Percentiles rank a stretch among this genome's conserved stretches.
These are phyloP conservation scores for Emericellopsis terricola DNA, from an alignment of 495 filamentous ascomycete genomes.

Conservation along the genomic window DNA sequence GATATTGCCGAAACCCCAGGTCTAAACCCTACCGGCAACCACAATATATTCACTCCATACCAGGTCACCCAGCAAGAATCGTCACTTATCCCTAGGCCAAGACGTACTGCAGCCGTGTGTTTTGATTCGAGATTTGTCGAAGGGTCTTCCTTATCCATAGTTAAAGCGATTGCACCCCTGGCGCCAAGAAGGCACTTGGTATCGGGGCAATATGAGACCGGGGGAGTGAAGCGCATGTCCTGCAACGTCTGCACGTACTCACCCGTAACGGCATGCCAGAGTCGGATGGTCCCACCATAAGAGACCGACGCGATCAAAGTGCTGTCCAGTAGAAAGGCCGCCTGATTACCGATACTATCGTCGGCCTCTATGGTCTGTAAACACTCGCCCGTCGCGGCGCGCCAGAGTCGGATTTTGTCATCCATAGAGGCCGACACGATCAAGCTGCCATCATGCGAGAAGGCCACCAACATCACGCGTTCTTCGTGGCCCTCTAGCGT, in stretches of 20 bases:
- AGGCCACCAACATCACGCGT: background rate
- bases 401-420: background rate
- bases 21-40: background rate
- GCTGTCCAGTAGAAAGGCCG: constrained; percentile 3
- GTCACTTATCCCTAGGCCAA: background rate
- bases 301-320: background rate
- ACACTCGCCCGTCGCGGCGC: background rate
- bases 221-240: constrained; percentile 1
- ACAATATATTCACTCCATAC: background rate
- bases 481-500: constrained; percentile 2
- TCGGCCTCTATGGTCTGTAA: constrained; percentile 4
- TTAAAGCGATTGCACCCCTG: background rate
- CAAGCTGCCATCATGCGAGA: constrained; percentile 1
- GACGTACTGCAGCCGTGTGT: too few species aligned
- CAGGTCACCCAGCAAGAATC: background rate
- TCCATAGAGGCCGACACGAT: constrained; percentile 1
- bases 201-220: background rate
- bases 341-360: background rate
- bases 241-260: constrained; percentile 2
- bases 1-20: too few species aligned
- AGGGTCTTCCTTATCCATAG: background rate
- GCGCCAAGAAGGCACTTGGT: background rate
- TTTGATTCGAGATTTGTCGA: background rate
- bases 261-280: background rate
- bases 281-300: background rate